These are phyloP conservation scores for Nemania bipapillata DNA, from an alignment of 2,329 filamentous ascomycete genomes.

Conservation along the genomic window DNA sequence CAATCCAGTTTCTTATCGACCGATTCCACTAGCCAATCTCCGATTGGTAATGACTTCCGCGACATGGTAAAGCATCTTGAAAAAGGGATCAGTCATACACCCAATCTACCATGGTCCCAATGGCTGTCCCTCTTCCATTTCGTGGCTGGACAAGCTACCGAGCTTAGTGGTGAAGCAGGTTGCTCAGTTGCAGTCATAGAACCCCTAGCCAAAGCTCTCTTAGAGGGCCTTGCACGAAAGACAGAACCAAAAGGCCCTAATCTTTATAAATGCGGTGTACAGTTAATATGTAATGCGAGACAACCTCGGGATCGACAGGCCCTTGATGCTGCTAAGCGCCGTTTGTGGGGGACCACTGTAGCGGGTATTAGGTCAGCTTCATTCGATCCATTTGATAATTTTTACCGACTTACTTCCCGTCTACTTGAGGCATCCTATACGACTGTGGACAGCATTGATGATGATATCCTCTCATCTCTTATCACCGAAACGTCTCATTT, in stretches of 20 bases:
- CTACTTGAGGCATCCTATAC: constrained; percentile 67
- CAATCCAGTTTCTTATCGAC: constrained; percentile 54
- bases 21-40: constrained; percentile 56
- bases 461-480: constrained; percentile 57
- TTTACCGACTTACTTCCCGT: constrained; percentile 70
- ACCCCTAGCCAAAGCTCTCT: constrained; percentile 69
- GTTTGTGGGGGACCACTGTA: constrained; percentile 70
- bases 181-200: constrained; percentile 75
- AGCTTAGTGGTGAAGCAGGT: constrained; percentile 74
- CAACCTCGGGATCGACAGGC: constrained; percentile 70
- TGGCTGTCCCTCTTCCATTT: constrained; percentile 68
- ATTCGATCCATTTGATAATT: constrained; percentile 71
- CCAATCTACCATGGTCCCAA: constrained; percentile 58
- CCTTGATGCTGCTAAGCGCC: constrained; percentile 71
- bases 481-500: constrained; percentile 66
- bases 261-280: constrained; percentile 53
- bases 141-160: constrained; percentile 66
- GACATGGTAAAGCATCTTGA: constrained; percentile 75
- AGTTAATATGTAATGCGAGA: constrained; percentile 60
- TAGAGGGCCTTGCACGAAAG: constrained; percentile 51
- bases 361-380: constrained; percentile 56
- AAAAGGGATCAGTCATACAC: constrained; percentile 64
- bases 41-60: constrained; percentile 75
- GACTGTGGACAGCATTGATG: constrained; percentile 54
- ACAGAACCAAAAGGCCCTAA: constrained; percentile 43